These are phyloP conservation scores for Lepidium didymum DNA, from an alignment of 345 rosid species.

Conservation along the genomic window DNA sequence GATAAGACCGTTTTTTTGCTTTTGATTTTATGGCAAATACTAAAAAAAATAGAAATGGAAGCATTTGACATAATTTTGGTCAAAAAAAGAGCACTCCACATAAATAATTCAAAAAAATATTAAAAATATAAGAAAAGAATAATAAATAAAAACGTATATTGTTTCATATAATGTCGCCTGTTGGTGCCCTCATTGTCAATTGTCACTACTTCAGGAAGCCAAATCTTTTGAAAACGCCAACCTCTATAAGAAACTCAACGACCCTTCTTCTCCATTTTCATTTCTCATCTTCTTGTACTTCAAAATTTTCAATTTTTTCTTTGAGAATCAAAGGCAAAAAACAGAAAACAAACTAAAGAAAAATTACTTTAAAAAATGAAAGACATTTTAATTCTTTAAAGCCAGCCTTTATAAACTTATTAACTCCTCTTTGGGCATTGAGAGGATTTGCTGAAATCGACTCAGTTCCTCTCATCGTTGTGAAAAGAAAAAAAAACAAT, in stretches of 20 bases:
- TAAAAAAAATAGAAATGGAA: no score
- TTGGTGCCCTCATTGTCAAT: background rate
- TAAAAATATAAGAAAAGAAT: background rate
- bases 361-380: background rate
- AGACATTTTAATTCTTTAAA: background rate
- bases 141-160: background rate
- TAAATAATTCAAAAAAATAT: no score
- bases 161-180: background rate
- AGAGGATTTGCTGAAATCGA: background rate
- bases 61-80: no score
- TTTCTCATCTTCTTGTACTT: background rate
- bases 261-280: background rate
- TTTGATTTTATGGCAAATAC: no score
- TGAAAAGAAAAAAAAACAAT: background rate
- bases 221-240: background rate
- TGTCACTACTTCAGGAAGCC: constrained; percentile 13
- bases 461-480: background rate
- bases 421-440: background rate
- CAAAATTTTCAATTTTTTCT: background rate
- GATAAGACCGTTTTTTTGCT: no score
- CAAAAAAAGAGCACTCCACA: no score
- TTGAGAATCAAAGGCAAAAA: background rate
- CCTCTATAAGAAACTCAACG: background rate
- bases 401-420: background rate
- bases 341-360: background rate